A percentile compares a stretch with the other conserved stretches of the same genome.
Evolutionary conservation across 352 stramenopile species (phyloP).

Genomic region (Phytophthora foliorum): DNA sequence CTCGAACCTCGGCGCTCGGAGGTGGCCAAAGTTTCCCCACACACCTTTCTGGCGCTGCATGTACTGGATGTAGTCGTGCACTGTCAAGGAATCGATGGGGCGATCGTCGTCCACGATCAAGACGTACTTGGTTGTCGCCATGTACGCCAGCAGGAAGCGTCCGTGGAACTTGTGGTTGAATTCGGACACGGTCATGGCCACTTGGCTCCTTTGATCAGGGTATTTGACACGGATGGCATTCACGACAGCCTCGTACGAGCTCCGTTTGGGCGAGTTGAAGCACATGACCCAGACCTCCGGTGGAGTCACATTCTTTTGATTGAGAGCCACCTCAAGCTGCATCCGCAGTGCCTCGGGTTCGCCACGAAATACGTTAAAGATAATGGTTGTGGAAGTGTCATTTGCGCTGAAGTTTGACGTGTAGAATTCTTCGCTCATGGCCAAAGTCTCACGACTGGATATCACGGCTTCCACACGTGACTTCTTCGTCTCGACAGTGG

Average conservation of each 20-base stretch:
- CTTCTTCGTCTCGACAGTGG: too few relatives aligned
- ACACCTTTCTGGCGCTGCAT: conserved; percentile 25
- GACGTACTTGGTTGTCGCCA: conserved; percentile 56
- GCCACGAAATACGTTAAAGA: conserved; percentile 70
- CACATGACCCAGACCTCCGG: conserved; percentile 58
- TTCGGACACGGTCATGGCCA: conserved; percentile 42
- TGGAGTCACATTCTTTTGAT: conserved; percentile 38
- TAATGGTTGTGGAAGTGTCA: conserved; percentile 50
- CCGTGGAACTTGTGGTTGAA: conserved; percentile 57
- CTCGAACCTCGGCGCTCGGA: too few relatives aligned
- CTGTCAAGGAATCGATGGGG: conserved; percentile 41
- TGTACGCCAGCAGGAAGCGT: conserved; percentile 54
- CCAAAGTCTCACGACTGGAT: conserved; percentile 4
- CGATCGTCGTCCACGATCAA: conserved; percentile 51
- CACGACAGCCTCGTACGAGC: conserved; percentile 42
- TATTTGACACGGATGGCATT: conserved; percentile 17
- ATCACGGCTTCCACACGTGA: too few relatives aligned
- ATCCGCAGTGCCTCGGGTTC: conserved; percentile 42
- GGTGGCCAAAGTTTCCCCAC: too few relatives aligned
- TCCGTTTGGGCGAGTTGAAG: conserved; percentile 47
- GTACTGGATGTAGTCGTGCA: conserved; percentile 42
- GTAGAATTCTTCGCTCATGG: background rate
- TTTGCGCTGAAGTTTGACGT: background rate
- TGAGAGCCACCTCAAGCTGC: conserved; percentile 43
- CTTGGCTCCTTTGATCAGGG: background rate